These are phyloP conservation scores for Chenopodium quinoa DNA, from an alignment of 148 eudicot genomes.

Conservation along the genomic window DNA sequence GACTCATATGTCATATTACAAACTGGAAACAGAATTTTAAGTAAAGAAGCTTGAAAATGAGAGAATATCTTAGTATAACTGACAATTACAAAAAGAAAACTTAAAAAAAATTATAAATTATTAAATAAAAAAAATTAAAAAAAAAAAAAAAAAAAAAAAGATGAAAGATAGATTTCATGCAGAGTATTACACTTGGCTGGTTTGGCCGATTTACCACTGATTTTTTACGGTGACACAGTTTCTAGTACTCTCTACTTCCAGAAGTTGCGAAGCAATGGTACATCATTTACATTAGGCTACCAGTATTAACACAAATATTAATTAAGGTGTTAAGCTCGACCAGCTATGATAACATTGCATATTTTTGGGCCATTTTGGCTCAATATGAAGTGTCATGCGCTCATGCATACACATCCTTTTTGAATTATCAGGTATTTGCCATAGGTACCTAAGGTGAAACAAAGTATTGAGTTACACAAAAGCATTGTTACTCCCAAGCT, in stretches of 20 bases:
- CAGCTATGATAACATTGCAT: background rate
- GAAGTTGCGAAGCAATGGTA: background rate
- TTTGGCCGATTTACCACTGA: background rate
- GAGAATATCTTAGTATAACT: background rate
- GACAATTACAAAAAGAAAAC: background rate
- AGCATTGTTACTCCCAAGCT: background rate
- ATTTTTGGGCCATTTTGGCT: background rate
- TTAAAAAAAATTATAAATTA: too few species aligned
- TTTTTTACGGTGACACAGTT: too few species aligned
- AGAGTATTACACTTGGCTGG: background rate
- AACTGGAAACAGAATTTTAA: background rate
- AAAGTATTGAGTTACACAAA: background rate
- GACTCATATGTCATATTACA: slow-evolving; percentile 2
- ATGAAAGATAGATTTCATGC: background rate
- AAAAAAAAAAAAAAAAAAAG: background rate
- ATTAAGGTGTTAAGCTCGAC: background rate
- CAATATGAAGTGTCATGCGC: background rate
- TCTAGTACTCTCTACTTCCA: background rate
- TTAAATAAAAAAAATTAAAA: too few species aligned
- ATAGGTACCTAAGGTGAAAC: background rate
- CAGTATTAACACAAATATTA: background rate
- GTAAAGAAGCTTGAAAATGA: background rate
- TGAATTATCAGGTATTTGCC: background rate
- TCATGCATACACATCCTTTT: background rate
- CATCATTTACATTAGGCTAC: background rate